Evolutionary conservation across 148 eudicot species (phyloP).

Genomic region (Rhododendron vialii): DNA sequence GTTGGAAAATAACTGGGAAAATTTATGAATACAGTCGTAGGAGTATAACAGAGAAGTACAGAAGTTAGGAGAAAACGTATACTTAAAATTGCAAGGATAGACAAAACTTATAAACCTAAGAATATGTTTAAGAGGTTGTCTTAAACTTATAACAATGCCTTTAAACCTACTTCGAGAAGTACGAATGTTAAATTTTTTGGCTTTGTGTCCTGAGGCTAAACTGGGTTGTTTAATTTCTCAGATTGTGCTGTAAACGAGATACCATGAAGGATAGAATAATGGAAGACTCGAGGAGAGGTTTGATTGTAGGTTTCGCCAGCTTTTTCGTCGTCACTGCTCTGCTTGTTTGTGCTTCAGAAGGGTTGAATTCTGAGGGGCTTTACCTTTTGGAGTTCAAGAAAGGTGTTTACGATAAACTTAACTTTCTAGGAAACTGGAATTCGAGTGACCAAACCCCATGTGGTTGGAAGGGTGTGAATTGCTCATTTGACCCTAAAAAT

Average conservation of each 20-base stretch:
- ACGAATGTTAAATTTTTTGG: background rate
- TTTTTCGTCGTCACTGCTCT: constrained; percentile 25
- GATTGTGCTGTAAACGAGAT: constrained; percentile 10
- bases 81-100: background rate
- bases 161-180: background rate
- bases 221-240: background rate
- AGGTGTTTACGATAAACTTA: constrained; percentile 37
- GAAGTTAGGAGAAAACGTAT: background rate
- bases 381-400: constrained; percentile 65
- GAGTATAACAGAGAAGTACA: background rate
- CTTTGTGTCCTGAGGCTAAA: background rate
- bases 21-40: background rate
- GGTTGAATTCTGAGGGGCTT: constrained; percentile 69
- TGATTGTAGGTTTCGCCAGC: constrained; percentile 29
- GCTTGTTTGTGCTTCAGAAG: constrained; percentile 40
- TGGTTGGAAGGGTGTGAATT: constrained; percentile 74
- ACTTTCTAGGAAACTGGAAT: constrained; percentile 57
- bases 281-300: constrained; percentile 30
- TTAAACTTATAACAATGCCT: background rate
- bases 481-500: constrained; percentile 28
- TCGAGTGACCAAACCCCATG: constrained; percentile 70
- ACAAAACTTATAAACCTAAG: background rate
- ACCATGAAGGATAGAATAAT: constrained; percentile 28
- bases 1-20: background rate
- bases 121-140: background rate